Percentiles rank a stretch among this genome's conserved stretches.
Conservation (phyloP, 2,329 filamentous ascomycete genomes). For the Diaporthe batatas region DNA sequence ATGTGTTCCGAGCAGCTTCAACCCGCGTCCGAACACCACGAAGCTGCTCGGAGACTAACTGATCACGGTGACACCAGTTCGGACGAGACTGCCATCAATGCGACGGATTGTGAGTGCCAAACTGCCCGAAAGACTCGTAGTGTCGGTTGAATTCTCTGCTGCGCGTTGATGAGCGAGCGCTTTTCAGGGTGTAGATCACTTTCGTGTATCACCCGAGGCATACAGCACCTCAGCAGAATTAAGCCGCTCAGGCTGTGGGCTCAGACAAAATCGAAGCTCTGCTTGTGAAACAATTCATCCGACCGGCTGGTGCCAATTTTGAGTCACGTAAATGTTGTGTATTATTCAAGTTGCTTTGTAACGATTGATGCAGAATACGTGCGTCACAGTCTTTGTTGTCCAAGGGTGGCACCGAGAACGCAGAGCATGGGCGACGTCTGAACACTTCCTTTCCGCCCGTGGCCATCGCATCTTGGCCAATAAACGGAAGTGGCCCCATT, state of each 20-base stretch:
- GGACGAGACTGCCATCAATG: too few species aligned
- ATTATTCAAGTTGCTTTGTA: neutral
- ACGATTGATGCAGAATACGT: neutral
- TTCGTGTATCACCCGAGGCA: neutral
- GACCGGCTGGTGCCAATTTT: neutral
- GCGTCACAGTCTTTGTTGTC: too few species aligned
- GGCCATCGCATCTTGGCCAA: too few species aligned
- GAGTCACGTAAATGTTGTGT: neutral
- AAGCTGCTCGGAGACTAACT: neutral
- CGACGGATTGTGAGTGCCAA: neutral
- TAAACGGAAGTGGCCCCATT: too few species aligned
- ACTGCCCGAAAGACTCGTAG: neutral
- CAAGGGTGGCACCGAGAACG: neutral
- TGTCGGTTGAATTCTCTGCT: too few species aligned
- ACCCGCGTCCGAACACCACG: conserved; percentile 12
- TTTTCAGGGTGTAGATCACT: neutral
- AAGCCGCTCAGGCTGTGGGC: neutral
- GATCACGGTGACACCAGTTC: neutral
- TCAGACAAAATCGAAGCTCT: neutral
- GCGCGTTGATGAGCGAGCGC: neutral
- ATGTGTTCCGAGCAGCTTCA: conserved; percentile 18
- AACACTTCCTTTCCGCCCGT: too few species aligned
- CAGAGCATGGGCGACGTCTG: too few species aligned
- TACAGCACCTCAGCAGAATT: neutral
- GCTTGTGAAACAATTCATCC: neutral